A percentile compares a stretch with the other conserved stretches of the same genome.
These are phyloP conservation scores for Suillus spraguei DNA, from an alignment of 768 basidiomycete genomes.

Conservation along the genomic window DNA sequence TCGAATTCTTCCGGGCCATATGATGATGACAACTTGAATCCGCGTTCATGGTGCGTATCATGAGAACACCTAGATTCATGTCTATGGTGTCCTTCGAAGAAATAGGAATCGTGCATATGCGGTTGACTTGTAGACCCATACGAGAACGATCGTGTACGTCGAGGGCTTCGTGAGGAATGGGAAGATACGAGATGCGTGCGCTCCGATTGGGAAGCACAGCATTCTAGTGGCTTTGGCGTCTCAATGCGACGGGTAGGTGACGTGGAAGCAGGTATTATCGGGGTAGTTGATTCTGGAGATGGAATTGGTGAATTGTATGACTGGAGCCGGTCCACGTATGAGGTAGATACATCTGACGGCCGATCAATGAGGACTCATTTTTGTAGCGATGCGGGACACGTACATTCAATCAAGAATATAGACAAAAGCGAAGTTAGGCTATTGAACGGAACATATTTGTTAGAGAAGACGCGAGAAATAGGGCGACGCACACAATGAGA, in stretches of 20 bases:
- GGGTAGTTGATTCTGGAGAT: conserved; percentile 37
- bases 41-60: conserved; percentile 31
- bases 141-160: conserved; percentile 11
- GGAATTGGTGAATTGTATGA: conserved; percentile 57
- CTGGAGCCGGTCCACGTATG: conserved; percentile 73
- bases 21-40: conserved; percentile 21
- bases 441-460: conserved; percentile 3
- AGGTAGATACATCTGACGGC: conserved; percentile 65
- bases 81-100: conserved; percentile 40
- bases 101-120: conserved; percentile 12
- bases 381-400: conserved; percentile 26
- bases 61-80: conserved; percentile 33
- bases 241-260: conserved; percentile 6
- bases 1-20: conserved; percentile 22
- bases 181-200: conserved; percentile 21
- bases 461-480: conserved; percentile 4
- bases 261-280: conserved; percentile 13
- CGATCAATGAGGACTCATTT: neutral
- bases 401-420: conserved; percentile 84
- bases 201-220: conserved; percentile 15
- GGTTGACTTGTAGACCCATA: conserved; percentile 22
- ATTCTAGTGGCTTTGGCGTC: conserved; percentile 3
- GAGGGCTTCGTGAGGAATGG: conserved; percentile 5
- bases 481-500: conserved; percentile 65
- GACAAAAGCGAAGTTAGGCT: conserved; percentile 65